Percentiles rank a stretch among this genome's conserved stretches.
These are phyloP conservation scores for Aspergillus brunneoviolaceus DNA, from an alignment of 2,329 filamentous ascomycete species.

Conservation along the genomic window DNA sequence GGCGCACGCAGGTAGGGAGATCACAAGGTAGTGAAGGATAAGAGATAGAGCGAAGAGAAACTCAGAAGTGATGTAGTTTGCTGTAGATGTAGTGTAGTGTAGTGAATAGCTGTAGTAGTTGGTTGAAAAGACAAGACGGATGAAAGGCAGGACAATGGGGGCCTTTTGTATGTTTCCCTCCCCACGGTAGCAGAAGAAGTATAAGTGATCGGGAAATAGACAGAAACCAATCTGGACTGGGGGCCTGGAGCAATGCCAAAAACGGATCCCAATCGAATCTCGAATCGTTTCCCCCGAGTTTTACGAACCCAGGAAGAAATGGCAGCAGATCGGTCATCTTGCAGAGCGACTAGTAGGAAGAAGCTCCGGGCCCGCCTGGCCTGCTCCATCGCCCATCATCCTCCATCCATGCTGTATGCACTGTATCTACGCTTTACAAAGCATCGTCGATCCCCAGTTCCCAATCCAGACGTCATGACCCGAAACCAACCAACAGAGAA, in stretches of 20 bases:
- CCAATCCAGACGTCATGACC: conserved; percentile 2
- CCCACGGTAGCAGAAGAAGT: conserved; percentile 10
- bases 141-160: conserved; percentile 1
- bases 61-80: not conserved
- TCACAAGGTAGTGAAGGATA: conserved; percentile 3
- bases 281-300: conserved; percentile 10
- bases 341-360: conserved; percentile 8
- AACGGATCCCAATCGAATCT: not conserved
- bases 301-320: not conserved
- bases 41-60: not conserved
- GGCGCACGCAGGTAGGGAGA: not conserved
- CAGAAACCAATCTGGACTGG: conserved; percentile 10
- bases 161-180: conserved; percentile 17
- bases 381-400: too few species aligned
- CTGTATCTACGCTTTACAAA: not conserved
- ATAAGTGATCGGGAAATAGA: conserved; percentile 6
- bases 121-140: conserved; percentile 8
- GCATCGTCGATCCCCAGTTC: conserved; percentile 3
- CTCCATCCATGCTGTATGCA: not conserved
- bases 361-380: not conserved
- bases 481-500: not conserved
- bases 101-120: not conserved
- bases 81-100: not conserved
- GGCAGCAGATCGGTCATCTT: conserved; percentile 20
- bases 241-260: conserved; percentile 5